phyloP scores from a whole-genome alignment of 176 grass and related monocot species.

The Triticum urartu region DNA sequence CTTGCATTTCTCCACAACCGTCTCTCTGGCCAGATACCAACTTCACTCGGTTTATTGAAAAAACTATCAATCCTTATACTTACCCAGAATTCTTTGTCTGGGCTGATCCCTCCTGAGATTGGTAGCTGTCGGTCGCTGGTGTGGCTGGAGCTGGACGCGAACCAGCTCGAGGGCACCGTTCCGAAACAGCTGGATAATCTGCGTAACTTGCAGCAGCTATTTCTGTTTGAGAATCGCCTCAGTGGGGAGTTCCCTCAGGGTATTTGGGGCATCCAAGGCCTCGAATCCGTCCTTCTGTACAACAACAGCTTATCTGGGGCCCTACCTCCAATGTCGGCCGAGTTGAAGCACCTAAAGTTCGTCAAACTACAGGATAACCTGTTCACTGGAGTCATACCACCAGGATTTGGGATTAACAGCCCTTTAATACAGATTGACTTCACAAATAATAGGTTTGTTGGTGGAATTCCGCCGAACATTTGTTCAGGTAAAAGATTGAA shows the following conservation, averaged over 20 bases:
- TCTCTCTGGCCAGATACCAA: constrained; percentile 58
- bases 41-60: constrained; percentile 46
- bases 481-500: constrained; percentile 59
- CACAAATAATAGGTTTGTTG: constrained; percentile 25
- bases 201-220: background rate
- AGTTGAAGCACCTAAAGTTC: constrained; percentile 17
- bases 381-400: constrained; percentile 61
- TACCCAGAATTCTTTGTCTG: constrained; percentile 59
- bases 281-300: constrained; percentile 22
- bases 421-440: constrained; percentile 2
- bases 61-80: constrained; percentile 55
- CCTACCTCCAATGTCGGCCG: background rate
- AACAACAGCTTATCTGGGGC: background rate
- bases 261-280: constrained; percentile 61
- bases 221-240: constrained; percentile 14
- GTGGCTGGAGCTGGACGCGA: background rate
- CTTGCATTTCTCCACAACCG: constrained; percentile 43
- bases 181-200: background rate
- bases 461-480: constrained; percentile 61
- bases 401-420: background rate
- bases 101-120: constrained; percentile 27
- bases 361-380: constrained; percentile 48
- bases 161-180: background rate
- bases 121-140: background rate
- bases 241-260: constrained; percentile 50